Conservation (phyloP, 148 eudicot genomes). For the Amaranthus palmeri region DNA sequence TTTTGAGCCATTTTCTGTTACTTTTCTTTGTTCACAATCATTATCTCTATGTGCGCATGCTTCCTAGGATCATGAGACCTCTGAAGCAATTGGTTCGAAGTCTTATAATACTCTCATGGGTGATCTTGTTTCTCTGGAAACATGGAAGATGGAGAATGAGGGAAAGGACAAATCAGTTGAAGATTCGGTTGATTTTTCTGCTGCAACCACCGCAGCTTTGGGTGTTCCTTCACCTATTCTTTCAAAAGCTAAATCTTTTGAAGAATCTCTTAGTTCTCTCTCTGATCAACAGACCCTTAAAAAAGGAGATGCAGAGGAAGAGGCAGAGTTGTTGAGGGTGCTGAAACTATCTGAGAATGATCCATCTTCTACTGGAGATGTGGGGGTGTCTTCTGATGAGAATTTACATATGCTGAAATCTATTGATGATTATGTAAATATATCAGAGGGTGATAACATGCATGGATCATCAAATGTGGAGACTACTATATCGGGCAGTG, state of each 20-base stretch:
- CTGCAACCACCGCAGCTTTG: slow-evolving; percentile 89
- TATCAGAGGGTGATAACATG: slow-evolving; percentile 21
- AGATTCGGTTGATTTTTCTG: slow-evolving; percentile 84
- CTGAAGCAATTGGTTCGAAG: slow-evolving; percentile 67
- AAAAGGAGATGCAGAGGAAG: slow-evolving; percentile 83
- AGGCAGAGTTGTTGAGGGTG: slow-evolving; percentile 54
- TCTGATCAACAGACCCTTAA: slow-evolving; percentile 30
- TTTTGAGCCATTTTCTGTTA: background rate
- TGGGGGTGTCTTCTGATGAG: slow-evolving; percentile 28
- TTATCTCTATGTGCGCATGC: slow-evolving; percentile 21
- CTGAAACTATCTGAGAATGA: slow-evolving; percentile 53
- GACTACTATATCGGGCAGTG: slow-evolving; percentile 27
- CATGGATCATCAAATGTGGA: slow-evolving; percentile 22
- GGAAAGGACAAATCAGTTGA: slow-evolving; percentile 44
- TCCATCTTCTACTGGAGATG: slow-evolving; percentile 15
- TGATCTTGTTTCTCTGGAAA: slow-evolving; percentile 87
- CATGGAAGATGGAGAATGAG: slow-evolving; percentile 43
- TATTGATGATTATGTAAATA: slow-evolving; percentile 16
- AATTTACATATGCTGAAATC: slow-evolving; percentile 24
- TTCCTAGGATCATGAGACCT: slow-evolving; percentile 68
- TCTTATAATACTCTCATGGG: slow-evolving; percentile 86
- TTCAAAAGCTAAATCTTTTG: slow-evolving; percentile 62
- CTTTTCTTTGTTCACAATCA: slow-evolving; percentile 6
- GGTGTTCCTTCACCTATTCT: slow-evolving; percentile 91
- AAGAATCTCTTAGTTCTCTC: slow-evolving; percentile 42